Conservation (phyloP, 1,284 basidiomycete species). For the Ustanciosporium gigantosporum region DNA sequence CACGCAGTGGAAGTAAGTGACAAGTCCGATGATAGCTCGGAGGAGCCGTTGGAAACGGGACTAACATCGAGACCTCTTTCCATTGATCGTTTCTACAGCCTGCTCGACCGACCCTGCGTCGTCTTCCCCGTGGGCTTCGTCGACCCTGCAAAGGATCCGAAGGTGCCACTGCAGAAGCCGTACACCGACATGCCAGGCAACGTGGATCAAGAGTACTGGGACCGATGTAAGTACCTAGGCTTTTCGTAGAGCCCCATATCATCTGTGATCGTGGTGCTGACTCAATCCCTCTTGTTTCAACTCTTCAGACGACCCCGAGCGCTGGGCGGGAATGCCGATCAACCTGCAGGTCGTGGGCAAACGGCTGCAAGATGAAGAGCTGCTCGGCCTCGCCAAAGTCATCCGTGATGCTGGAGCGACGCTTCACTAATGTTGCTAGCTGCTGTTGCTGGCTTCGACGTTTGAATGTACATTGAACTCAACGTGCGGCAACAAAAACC, state of each 20-base stretch:
- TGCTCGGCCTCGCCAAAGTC: conserved; percentile 63
- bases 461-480: no score
- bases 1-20: conserved; percentile 9
- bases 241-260: no score
- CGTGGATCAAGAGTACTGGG: conserved; percentile 12
- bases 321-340: conserved; percentile 69
- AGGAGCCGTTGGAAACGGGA: neutral
- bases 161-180: conserved; percentile 61
- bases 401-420: conserved; percentile 34
- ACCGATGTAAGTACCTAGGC: conserved; percentile 7
- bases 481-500: no score
- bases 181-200: conserved; percentile 7
- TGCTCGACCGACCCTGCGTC: conserved; percentile 21
- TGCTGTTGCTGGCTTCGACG: no score
- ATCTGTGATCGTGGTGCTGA: no score
- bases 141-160: conserved; percentile 65
- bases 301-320: conserved; percentile 54
- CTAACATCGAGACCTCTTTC: neutral
- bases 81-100: neutral
- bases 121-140: conserved; percentile 66
- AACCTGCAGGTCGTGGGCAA: conserved; percentile 71
- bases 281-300: no score
- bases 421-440: no score
- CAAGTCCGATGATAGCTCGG: no score
- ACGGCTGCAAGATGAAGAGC: conserved; percentile 73